phyloP scores from a whole-genome alignment of 2,329 filamentous ascomycete genomes.

The Fusarium sp. region DNA sequence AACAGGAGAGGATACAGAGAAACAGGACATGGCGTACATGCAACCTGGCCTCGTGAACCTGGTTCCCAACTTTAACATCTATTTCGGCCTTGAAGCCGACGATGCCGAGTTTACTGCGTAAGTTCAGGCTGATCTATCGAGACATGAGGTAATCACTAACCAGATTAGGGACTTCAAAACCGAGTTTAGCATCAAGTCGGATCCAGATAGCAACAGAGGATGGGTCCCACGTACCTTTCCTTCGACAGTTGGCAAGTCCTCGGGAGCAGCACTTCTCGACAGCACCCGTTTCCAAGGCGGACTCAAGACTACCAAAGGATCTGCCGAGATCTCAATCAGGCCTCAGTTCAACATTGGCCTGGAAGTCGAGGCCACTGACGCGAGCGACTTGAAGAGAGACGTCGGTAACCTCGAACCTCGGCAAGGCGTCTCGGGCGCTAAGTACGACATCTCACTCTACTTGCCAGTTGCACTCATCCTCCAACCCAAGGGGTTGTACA shows the following conservation, averaged over 20 bases:
- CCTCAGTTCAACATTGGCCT: conserved; percentile 2
- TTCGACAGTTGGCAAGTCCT: conserved; percentile 7
- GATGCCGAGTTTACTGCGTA: conserved; percentile 4
- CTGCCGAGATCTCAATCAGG: background rate
- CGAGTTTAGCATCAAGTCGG: conserved; percentile 7
- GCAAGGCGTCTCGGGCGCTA: background rate
- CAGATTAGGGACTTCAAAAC: conserved; percentile 1
- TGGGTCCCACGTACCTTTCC: conserved; percentile 8
- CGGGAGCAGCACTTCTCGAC: conserved; percentile 1
- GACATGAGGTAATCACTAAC: background rate
- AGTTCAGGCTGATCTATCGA: background rate
- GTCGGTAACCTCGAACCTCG: background rate
- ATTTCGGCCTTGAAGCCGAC: conserved; percentile 2
- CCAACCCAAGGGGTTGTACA: background rate
- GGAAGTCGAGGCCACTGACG: background rate
- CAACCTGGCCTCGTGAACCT: conserved; percentile 5
- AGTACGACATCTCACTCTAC: conserved; percentile 3
- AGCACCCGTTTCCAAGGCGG: conserved; percentile 2
- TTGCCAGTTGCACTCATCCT: background rate
- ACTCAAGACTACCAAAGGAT: conserved; percentile 1
- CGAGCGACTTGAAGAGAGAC: conserved; percentile 1
- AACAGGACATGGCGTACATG: conserved; percentile 1
- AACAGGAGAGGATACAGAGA: conserved; percentile 1
- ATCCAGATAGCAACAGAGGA: conserved; percentile 5
- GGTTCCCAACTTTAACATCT: conserved; percentile 3